These are phyloP conservation scores for Alnus glutinosa DNA, from an alignment of 306 rosid genomes.

Conservation along the genomic window DNA sequence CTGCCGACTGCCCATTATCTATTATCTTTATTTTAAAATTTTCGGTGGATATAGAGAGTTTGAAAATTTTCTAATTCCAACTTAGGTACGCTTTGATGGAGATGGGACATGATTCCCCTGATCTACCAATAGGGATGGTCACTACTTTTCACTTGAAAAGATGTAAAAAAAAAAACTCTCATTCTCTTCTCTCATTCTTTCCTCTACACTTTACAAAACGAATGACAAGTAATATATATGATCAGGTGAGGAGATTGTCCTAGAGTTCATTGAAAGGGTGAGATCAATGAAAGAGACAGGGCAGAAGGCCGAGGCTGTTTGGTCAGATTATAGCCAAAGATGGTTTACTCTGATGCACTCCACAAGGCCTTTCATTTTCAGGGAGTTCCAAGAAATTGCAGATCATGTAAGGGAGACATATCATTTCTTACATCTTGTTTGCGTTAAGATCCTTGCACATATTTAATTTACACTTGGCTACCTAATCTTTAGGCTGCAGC, in stretches of 20 bases:
- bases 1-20: conserved; percentile 6
- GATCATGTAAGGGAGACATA: conserved; percentile 58
- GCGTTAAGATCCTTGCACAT: background rate
- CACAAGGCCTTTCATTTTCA: conserved; percentile 74
- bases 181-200: background rate
- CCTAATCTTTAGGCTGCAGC: conserved; percentile 62
- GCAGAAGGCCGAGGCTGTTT: conserved; percentile 61
- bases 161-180: conserved; percentile 43
- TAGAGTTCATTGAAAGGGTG: conserved; percentile 56
- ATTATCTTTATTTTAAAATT: background rate
- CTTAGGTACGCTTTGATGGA: conserved; percentile 84
- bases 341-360: conserved; percentile 90
- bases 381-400: conserved; percentile 73
- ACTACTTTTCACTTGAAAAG: conserved; percentile 61
- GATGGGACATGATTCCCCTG: conserved; percentile 77
- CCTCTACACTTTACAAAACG: background rate
- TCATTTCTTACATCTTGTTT: background rate
- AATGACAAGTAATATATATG: background rate
- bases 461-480: background rate
- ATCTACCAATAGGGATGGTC: conserved; percentile 74
- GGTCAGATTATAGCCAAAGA: conserved; percentile 89
- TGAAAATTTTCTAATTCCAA: conserved; percentile 3
- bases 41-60: background rate
- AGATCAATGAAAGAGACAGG: conserved; percentile 65
- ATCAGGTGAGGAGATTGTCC: conserved; percentile 71